Percentiles rank a stretch among this genome's conserved stretches.
phyloP scores from a whole-genome alignment of 441 rosid genomes.

The Breynia disticha region DNA sequence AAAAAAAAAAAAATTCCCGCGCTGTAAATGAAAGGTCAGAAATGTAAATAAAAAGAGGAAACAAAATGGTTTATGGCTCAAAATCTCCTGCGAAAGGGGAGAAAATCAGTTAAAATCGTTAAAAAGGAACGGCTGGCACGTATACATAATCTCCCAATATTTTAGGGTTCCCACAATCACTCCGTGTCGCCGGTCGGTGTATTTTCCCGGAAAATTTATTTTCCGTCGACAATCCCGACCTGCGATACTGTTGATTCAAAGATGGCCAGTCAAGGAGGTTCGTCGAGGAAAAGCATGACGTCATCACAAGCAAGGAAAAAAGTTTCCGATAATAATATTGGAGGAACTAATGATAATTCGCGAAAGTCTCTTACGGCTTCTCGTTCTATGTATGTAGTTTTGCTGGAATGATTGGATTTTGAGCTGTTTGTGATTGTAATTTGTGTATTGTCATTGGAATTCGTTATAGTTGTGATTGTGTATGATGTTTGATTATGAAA shows the following conservation, averaged over 20 bases:
- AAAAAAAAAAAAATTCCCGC: neutral
- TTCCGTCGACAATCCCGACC: too few species aligned
- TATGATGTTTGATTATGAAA: too few species aligned
- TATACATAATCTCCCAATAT: neutral
- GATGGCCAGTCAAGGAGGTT: constrained; percentile 72
- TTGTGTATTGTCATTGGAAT: too few species aligned
- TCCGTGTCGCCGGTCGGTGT: constrained; percentile 38
- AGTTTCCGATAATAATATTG: constrained; percentile 32
- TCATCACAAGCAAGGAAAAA: constrained; percentile 53
- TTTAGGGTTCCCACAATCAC: neutral
- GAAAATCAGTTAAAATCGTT: constrained; percentile 12
- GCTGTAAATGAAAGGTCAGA: neutral
- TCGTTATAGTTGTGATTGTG: too few species aligned
- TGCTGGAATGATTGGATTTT: too few species aligned
- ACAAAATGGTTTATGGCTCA: neutral
- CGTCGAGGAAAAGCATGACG: constrained; percentile 52
- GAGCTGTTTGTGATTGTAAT: too few species aligned
- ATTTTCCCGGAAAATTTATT: constrained; percentile 28
- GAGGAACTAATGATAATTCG: too few species aligned
- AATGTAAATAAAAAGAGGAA: neutral
- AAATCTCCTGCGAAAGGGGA: constrained; percentile 16
- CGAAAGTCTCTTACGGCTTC: constrained; percentile 53
- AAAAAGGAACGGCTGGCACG: constrained; percentile 28
- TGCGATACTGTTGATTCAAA: too few species aligned
- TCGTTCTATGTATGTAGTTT: constrained; percentile 63